Percentiles rank a stretch among this genome's conserved stretches.
phyloP scores from a whole-genome alignment of 129 eudicot species.

The Arctium minus region DNA sequence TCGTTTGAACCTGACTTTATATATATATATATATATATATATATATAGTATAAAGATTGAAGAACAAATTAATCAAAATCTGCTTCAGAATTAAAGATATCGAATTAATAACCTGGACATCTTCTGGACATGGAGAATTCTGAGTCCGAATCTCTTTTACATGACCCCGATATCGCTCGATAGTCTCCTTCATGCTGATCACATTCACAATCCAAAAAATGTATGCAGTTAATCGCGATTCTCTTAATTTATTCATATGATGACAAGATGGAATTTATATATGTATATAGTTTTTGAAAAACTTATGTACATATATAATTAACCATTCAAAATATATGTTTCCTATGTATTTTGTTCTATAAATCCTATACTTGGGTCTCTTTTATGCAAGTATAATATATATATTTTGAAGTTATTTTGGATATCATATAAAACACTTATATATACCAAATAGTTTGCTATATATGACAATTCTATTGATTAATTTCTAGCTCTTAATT shows the following conservation, averaged over 20 bases:
- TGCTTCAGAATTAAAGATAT: neutral
- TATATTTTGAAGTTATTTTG: neutral
- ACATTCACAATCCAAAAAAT: conserved; percentile 3
- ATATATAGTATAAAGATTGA: neutral
- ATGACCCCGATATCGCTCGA: conserved; percentile 59
- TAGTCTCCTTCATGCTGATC: conserved; percentile 70
- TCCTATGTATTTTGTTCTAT: neutral
- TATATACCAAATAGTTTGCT: neutral
- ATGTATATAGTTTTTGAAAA: no score
- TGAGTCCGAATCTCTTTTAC: conserved; percentile 46
- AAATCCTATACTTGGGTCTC: neutral
- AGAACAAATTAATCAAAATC: neutral
- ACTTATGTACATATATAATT: neutral
- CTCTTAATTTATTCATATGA: neutral
- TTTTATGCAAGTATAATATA: neutral
- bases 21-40: no score
- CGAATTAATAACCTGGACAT: conserved; percentile 51
- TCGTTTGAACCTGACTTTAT: no score
- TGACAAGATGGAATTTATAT: neutral
- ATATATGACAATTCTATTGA: neutral
- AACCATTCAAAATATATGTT: neutral
- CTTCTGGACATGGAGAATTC: conserved; percentile 33
- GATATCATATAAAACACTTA: neutral
- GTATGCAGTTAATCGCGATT: neutral
- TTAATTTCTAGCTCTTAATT: neutral